Evolutionary conservation across 78 protist genomes (phyloP), one percentile per base, ranked within the genome.

Genomic region (Thecamonas trahens): DNA sequence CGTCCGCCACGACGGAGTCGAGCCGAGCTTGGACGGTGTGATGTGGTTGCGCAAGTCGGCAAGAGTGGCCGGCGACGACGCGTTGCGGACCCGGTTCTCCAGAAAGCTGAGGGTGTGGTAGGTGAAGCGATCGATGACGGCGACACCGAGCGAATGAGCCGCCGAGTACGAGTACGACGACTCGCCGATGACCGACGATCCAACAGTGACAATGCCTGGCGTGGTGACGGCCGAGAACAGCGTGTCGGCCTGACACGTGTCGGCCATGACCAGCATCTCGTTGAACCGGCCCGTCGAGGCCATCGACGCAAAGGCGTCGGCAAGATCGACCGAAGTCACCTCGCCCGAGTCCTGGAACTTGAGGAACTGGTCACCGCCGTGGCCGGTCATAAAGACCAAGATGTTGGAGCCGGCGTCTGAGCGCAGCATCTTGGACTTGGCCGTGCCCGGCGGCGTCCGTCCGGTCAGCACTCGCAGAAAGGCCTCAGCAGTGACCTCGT

Each of bases 261-360:
- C 98, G 24, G 72, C 81, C 74, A 86, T 72, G 64, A 93, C 79
- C 49, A 92, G 54, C n/a, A 88, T 50, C 39, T 76, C 82, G 31
- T 80, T 75, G 84, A 83, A 88, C 58, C 90, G 34, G 67, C 69
- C 55, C 73, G 85, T 57, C 70, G 78, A 76, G 14, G 31, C 22
- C 96, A 93, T 91, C 61, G 93, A 94, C 59, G 74, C 78, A 68
- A 94, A 73, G 18, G 89, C 85, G 49, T 94, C 95, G 18, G 92
- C 85, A 11, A 92, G 57, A 49, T 93, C 98, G 32, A 42, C 44
- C 26, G 78, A 42, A 3, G 88, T 79, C 18, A 94, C 54, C 72
- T 94, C 98, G 49, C 87, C 96, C 15, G 80, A 79, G 60, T 94
- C 98, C 73, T 93, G 98, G 57, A 95, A 93, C 76, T 94, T 95